Evolutionary conservation across 2,329 filamentous ascomycete genomes (phyloP).

Genomic region (Aspergillus ibericus): DNA sequence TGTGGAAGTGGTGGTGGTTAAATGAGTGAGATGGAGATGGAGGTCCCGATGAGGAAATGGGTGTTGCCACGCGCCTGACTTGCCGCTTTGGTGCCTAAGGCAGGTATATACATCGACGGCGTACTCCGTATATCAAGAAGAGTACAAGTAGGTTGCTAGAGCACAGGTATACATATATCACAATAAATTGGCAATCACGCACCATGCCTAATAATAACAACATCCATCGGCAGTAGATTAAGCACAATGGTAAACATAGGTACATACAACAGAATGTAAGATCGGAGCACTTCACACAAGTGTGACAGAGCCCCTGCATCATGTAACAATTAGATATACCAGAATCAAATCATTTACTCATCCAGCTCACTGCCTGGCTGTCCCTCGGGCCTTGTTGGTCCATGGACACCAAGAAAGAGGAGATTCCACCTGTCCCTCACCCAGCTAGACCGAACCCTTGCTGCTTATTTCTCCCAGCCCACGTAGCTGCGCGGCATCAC

Average conservation of each 20-base stretch:
- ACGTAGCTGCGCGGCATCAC: constrained; percentile 92
- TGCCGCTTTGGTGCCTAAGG: constrained; percentile 8
- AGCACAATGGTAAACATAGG: constrained; percentile 15
- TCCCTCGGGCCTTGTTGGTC: neutral
- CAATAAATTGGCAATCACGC: no score
- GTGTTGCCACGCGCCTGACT: constrained; percentile 4
- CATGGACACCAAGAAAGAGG: neutral
- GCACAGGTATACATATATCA: neutral
- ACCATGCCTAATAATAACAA: no score
- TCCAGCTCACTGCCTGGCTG: constrained; percentile 12
- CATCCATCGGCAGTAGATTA: neutral
- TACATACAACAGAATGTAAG: constrained; percentile 22
- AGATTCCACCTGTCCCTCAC: constrained; percentile 1
- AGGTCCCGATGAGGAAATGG: constrained; percentile 8
- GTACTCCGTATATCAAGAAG: no score
- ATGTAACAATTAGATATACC: constrained; percentile 24
- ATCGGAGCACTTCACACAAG: constrained; percentile 13
- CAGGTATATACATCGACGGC: neutral
- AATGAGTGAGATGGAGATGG: neutral
- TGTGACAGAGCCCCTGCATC: constrained; percentile 8
- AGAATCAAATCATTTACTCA: constrained; percentile 24
- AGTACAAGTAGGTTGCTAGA: no score
- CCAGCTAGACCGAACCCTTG: no score
- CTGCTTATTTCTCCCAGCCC: constrained; percentile 65
- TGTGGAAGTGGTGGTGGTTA: neutral